Percentiles rank a stretch among this genome's conserved stretches.
Evolutionary conservation across 768 basidiomycete genomes (phyloP).

Genomic region (Mycena chlorophos): DNA sequence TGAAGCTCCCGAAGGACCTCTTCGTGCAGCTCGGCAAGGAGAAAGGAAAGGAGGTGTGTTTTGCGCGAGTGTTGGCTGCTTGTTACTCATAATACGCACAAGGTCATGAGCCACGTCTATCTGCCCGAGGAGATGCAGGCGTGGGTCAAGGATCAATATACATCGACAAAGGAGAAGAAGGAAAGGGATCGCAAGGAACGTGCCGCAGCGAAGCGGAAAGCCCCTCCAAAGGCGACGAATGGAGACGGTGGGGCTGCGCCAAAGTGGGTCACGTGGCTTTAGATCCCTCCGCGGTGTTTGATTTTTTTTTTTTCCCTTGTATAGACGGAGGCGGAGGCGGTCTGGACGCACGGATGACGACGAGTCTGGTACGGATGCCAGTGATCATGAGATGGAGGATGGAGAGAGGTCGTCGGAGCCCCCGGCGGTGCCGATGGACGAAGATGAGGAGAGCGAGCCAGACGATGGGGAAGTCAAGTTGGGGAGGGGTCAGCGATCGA

Average conservation of each 20-base stretch:
- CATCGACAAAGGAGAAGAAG: constrained; percentile 46
- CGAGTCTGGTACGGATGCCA: constrained; percentile 34
- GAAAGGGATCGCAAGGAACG: constrained; percentile 53
- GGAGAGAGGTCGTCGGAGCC: constrained; percentile 24
- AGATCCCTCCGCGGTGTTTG: constrained; percentile 3
- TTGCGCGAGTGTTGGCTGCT: neutral
- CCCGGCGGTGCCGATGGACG: constrained; percentile 26
- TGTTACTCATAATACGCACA: neutral
- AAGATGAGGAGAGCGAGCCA: constrained; percentile 25
- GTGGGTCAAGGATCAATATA: constrained; percentile 57
- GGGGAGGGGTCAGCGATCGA: constrained; percentile 39
- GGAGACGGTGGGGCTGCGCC: constrained; percentile 46
- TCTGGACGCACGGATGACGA: constrained; percentile 45
- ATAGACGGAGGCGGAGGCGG: constrained; percentile 39
- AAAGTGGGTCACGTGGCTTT: constrained; percentile 38
- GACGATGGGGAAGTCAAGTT: constrained; percentile 36
- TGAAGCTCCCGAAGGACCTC: constrained; percentile 81
- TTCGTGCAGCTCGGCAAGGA: constrained; percentile 66
- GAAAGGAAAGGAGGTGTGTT: constrained; percentile 72
- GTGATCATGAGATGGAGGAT: constrained; percentile 42
- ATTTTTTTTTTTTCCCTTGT: constrained; percentile 4
- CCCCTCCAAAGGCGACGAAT: constrained; percentile 45
- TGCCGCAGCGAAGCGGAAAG: constrained; percentile 60
- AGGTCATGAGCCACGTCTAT: constrained; percentile 72
- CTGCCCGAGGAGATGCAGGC: constrained; percentile 57